These are phyloP conservation scores for Pseudogymnoascus sp. DNA, from an alignment of 2,329 filamentous ascomycete genomes.

Conservation along the genomic window DNA sequence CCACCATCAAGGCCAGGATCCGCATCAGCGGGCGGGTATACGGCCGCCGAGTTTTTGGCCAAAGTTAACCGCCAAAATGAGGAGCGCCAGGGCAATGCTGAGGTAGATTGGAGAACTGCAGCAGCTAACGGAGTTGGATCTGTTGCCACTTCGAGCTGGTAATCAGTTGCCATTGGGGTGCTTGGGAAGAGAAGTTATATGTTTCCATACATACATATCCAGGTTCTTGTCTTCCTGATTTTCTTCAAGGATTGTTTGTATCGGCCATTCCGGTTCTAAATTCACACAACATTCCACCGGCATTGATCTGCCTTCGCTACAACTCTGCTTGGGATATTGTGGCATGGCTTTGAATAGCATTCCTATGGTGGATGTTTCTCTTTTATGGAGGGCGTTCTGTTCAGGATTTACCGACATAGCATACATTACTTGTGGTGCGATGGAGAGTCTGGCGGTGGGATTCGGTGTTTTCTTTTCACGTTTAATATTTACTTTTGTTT, in stretches of 20 bases:
- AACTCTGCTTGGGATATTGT: background rate
- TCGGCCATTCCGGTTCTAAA: background rate
- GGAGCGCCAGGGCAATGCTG: background rate
- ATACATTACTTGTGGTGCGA: background rate
- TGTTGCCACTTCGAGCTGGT: background rate
- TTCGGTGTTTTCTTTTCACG: background rate
- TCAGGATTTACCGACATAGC: background rate
- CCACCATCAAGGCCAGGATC: background rate
- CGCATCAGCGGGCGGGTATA: background rate
- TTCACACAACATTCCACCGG: background rate
- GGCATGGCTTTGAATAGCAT: background rate
- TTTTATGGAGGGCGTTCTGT: background rate
- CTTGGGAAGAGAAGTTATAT: background rate
- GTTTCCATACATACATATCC: conserved; percentile 4
- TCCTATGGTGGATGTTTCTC: background rate
- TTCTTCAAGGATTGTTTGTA: background rate
- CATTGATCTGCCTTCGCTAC: background rate
- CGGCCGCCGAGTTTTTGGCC: background rate
- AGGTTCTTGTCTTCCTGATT: background rate
- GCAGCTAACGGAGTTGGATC: background rate
- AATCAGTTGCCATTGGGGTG: background rate
- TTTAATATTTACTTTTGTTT: background rate
- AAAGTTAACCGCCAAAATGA: conserved; percentile 1
- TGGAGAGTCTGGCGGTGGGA: background rate
- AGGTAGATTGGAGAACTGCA: background rate